Evolutionary conservation across 352 stramenopile species (phyloP).

Genomic region (Pythium dissotocum): DNA sequence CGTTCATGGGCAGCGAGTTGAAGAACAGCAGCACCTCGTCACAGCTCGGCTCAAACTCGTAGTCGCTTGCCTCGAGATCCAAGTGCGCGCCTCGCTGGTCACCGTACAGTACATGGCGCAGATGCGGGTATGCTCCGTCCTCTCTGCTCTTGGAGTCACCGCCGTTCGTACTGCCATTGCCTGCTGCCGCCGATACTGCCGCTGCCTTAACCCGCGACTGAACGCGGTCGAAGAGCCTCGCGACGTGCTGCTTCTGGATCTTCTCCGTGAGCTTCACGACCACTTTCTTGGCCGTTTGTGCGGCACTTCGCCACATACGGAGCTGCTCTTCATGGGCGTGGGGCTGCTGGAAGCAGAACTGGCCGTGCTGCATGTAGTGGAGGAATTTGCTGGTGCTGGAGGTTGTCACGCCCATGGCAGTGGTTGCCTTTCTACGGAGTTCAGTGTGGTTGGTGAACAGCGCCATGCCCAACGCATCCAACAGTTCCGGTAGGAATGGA

Average conservation of each 20-base stretch:
- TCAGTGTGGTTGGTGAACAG: constrained; percentile 18
- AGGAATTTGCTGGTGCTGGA: constrained; percentile 31
- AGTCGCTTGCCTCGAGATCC: constrained; percentile 36
- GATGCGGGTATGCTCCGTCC: constrained; percentile 24
- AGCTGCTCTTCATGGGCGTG: constrained; percentile 22
- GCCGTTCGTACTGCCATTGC: background rate
- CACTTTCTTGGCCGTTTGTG: constrained; percentile 36
- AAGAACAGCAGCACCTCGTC: constrained; percentile 57
- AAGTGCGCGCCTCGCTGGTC: constrained; percentile 18
- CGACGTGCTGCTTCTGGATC: constrained; percentile 40
- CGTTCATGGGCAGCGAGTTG: constrained; percentile 31
- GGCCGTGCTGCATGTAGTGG: constrained; percentile 48
- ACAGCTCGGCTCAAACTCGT: constrained; percentile 44
- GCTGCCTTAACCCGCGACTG: constrained; percentile 18
- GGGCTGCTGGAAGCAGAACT: constrained; percentile 26
- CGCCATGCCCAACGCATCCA: constrained; percentile 6
- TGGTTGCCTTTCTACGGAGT: constrained; percentile 9
- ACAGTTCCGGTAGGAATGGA: constrained; percentile 37
- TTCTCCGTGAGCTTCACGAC: constrained; percentile 39
- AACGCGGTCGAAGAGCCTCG: constrained; percentile 29
- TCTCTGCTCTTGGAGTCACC: background rate
- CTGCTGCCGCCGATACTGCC: background rate
- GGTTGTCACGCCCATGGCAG: constrained; percentile 1
- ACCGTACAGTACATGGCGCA: constrained; percentile 32
- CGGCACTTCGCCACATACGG: constrained; percentile 9